These are phyloP conservation scores for Cryoendolithus antarcticus DNA, from an alignment of 2,329 filamentous ascomycete species.

Conservation along the genomic window DNA sequence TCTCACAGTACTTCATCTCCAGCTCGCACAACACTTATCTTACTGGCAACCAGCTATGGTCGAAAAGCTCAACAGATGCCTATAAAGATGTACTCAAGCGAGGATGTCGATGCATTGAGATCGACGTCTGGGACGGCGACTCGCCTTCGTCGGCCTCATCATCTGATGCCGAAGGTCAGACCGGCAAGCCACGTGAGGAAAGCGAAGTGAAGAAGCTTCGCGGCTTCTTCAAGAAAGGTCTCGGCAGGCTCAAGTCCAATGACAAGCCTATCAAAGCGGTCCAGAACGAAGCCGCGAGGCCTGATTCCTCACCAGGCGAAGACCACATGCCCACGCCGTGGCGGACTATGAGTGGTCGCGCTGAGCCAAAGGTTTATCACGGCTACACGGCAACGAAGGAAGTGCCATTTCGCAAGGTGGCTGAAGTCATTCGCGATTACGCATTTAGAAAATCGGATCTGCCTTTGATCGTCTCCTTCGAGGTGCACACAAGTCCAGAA, in stretches of 20 bases:
- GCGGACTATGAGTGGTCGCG: slow-evolving; percentile 15
- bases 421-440: slow-evolving; percentile 61
- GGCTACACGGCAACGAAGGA: slow-evolving; percentile 69
- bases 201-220: slow-evolving; percentile 22
- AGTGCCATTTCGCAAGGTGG: slow-evolving; percentile 76
- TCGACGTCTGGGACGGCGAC: slow-evolving; percentile 83
- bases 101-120: slow-evolving; percentile 82
- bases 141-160: slow-evolving; percentile 25
- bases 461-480: slow-evolving; percentile 81
- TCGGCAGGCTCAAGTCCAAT: slow-evolving; percentile 14
- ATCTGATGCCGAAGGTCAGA: slow-evolving; percentile 19
- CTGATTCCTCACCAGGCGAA: slow-evolving; percentile 1
- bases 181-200: slow-evolving; percentile 15
- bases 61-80: slow-evolving; percentile 61
- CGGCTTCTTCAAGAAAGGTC: slow-evolving; percentile 17
- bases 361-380: slow-evolving; percentile 21
- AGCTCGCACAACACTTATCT: slow-evolving; percentile 94
- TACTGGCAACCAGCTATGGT: slow-evolving; percentile 71
- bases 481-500: slow-evolving; percentile 69
- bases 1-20: slow-evolving; percentile 86
- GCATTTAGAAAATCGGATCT: slow-evolving; percentile 62
- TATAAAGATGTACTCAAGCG: slow-evolving; percentile 59
- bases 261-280: slow-evolving; percentile 8
- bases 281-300: slow-evolving; percentile 5
- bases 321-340: slow-evolving; percentile 18